Conservation (phyloP, 345 rosid genomes). For the Lepidium didymum region DNA sequence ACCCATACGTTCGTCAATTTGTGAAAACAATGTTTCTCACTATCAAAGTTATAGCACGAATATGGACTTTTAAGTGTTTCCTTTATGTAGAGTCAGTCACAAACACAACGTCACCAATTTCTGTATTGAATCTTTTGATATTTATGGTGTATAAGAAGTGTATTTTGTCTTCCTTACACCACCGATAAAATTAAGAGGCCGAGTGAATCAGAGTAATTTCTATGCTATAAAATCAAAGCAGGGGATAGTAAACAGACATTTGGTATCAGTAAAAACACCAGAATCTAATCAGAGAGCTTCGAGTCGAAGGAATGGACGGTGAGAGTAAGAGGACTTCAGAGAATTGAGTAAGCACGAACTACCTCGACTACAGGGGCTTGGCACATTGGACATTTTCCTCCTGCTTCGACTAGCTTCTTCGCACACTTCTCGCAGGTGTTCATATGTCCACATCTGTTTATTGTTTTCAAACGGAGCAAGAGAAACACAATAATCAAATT, state of each 20-base stretch:
- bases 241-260: neutral
- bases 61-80: too few species aligned
- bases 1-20: too few species aligned
- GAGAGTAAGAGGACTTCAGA: constrained; percentile 24
- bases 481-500: neutral
- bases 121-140: constrained; percentile 18
- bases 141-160: constrained; percentile 11
- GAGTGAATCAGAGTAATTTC: constrained; percentile 16
- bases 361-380: constrained; percentile 82
- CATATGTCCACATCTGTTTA: constrained; percentile 94
- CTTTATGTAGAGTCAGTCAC: too few species aligned
- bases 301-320: neutral
- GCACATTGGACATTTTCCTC: constrained; percentile 96
- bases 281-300: constrained; percentile 2
- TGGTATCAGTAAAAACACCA: constrained; percentile 1
- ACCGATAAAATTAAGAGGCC: constrained; percentile 6
- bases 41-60: too few species aligned
- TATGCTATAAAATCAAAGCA: constrained; percentile 11
- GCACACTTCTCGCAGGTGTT: constrained; percentile 86
- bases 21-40: too few species aligned
- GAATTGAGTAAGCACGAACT: constrained; percentile 73
- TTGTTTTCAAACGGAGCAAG: neutral
- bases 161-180: constrained; percentile 10
- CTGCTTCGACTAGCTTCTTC: constrained; percentile 53
- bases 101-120: neutral